phyloP scores from a whole-genome alignment of 2,329 filamentous ascomycete species.

The Apiospora kogelbergensis region DNA sequence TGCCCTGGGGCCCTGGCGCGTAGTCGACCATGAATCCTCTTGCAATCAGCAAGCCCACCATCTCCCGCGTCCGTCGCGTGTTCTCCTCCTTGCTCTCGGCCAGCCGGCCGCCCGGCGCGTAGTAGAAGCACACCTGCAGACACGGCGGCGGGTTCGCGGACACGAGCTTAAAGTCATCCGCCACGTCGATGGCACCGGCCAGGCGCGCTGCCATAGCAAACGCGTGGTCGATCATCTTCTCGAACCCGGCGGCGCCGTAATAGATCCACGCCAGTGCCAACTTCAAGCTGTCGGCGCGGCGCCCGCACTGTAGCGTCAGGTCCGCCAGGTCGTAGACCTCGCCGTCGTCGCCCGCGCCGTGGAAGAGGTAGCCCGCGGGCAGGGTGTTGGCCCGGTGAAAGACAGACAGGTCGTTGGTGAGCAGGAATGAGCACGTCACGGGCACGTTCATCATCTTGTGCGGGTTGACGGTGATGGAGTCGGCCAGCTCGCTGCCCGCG shows the following conservation, averaged over 20 bases:
- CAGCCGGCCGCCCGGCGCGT: slow-evolving; percentile 59
- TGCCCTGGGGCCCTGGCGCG: slow-evolving; percentile 55
- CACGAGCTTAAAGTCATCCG: slow-evolving; percentile 67
- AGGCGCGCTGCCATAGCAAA: slow-evolving; percentile 72
- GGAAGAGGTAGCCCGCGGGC: slow-evolving; percentile 83
- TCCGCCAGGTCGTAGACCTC: slow-evolving; percentile 90
- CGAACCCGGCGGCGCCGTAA: slow-evolving; percentile 77
- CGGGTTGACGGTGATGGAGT: slow-evolving; percentile 85
- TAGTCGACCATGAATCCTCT: slow-evolving; percentile 63
- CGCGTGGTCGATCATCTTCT: slow-evolving; percentile 66
- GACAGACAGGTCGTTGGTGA: slow-evolving; percentile 71
- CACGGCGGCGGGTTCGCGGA: slow-evolving; percentile 79
- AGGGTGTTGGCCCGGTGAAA: slow-evolving; percentile 87
- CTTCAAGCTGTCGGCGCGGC: slow-evolving; percentile 82
- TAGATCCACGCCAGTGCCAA: slow-evolving; percentile 87
- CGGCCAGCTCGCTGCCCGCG: slow-evolving; percentile 68
- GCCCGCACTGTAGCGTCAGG: slow-evolving; percentile 88
- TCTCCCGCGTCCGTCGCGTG: slow-evolving; percentile 47
- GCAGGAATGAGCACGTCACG: slow-evolving; percentile 85
- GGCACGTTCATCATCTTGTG: slow-evolving; percentile 98
- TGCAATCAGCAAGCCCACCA: slow-evolving; percentile 47
- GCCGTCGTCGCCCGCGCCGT: slow-evolving; percentile 43
- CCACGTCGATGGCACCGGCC: slow-evolving; percentile 54
- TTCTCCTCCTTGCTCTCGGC: slow-evolving; percentile 42
- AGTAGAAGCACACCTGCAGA: slow-evolving; percentile 94